Base-by-base conservation (phyloP, 2,329 filamentous ascomycete genomes). In the Fusarium sarcochroum region DNA sequence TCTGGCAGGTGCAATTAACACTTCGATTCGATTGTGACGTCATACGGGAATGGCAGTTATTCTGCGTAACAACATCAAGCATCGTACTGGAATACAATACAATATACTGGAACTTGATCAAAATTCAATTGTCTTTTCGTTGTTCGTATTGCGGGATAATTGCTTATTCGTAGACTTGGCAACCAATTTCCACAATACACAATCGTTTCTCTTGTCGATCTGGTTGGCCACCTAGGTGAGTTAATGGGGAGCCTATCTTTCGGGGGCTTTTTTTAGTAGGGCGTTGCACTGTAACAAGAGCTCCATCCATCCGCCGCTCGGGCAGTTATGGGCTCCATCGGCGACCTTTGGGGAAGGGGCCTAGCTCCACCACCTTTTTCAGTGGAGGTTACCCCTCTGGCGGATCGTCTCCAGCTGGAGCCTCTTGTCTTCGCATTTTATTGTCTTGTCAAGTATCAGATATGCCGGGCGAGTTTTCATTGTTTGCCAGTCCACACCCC, bases 361-460 rank as follows among this genome's bases (percentile, higher is more conserved):
- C n/a, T n/a, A n/a, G 42, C 52, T 68, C 66, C 66, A 69, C 66
- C 67, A 66, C 66, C 70, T 69, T 47, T 11, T 69, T 68, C 62
- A 70, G 66, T 69, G 66, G 66, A 69, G 62, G 63, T 17, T 55
- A 44, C 66, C 60, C 64, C 37, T 54, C 65, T 42, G 51, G 37
- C 17, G 25, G 27, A 30, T 46, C 51, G 21, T 60, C 59, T 51
- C 34, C 35, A 54, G 37, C 23, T 25, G 65, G 58, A 58, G 56
- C 63, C 51, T 66, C 48, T 20, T 37, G 47, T 46, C 35, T 21
- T 20, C 35, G 21, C 35, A 30, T 37, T 25, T 32, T 25, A 30
- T 30, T 30, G 27, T 30, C 10, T 30, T 30, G 27, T 30, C 27
- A 30, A 30, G 27, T 30, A 30, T 30, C 27, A 30, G 27, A 34